Base-by-base conservation (phyloP, 768 basidiomycete species). In the Xerocomus potaroensis region DNA sequence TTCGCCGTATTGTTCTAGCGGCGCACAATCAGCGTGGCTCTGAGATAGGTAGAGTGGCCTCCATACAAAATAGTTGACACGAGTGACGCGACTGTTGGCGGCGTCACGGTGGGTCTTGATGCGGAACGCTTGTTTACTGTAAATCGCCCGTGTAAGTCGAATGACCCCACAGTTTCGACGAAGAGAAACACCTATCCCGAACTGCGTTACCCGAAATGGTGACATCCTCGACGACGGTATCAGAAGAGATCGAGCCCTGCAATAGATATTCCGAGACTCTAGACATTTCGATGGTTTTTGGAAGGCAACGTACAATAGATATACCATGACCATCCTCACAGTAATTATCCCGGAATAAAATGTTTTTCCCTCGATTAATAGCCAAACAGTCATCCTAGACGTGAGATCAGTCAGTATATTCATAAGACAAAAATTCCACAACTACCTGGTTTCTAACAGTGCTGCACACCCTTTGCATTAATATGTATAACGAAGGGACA, bases 311-410 rank as follows among this genome's bases (percentile, higher is more conserved):
- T 41, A 69, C 71, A 22, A 85, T 71, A 4, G 80, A 82, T 50
- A 83, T 77, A 23, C 84, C 83, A 40, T 87, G 84, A 3, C 84
- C 83, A 22, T 72, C 71, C 3, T 66, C 62, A 63, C 84, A 85
- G 19, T 60, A 60, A 59, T 83, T 82, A 21, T 74, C 58, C 44
- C 66, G 64, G 66, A 84, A 71, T 21, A 66, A 31, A 36, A 79
- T 76, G 50, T 74, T 75, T 6, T 65, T 48, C 14, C 73, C 73
- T 18, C 43, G 47, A 54, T 72, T 72, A 54, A 77, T 69, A 16
- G 84, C 80, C 21, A 86, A 64, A 57, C 82, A 85, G 54, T 86
- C 83, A 48, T 86, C 81, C 73, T 64, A 61, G 50, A 48, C 26
- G n/a, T n/a, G 30, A 44, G 19, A 30, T 33, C 8, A 36, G 27